Evolutionary conservation across 192 early-diverging fungal genomes (phyloP), one percentile per base, ranked within the genome.

Genomic region (Coemansia sp.): DNA sequence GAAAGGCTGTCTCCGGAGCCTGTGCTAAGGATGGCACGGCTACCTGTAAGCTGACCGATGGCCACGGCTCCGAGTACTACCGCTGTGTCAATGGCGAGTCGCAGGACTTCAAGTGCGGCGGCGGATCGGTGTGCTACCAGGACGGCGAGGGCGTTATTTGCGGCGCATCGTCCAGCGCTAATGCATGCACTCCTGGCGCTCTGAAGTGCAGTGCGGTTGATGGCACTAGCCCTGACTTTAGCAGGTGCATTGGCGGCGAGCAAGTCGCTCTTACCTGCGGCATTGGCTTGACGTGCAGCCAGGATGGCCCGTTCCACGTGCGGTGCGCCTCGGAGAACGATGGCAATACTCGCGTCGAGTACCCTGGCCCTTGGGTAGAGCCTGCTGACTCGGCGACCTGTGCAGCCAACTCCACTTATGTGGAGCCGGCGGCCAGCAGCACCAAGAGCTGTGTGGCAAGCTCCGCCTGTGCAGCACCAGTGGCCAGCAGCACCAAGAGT

Each of bases 231-330:
- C 31, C 68, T 12, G 68, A 62, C 15, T 64, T 70, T 51, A 64
- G 37, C 49, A 54, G 35, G 41, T 70, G 54, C 42, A 53, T 70
- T 40, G 54, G 39, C 20, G 62, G 70, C 38, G 62, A 71, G 70
- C 56, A 49, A 27, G 70, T 65, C 11, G 40, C 70, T 5, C 41
- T 43, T 29, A 54, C 24, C 17, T 71, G 70, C 19, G 70, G 70
- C 37, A 58, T 38, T 15, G 70, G 70, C 0, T 39, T 60, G 43
- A 29, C 62, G 3, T 71, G 63, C 57, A 42, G 59, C 22, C 70
- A 71, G 47, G 70, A 71, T 19, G 63, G 70, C 12, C 66, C 40
- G 27, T 69, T 74, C 67, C 73, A 74, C 22, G 67, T 69, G 15
- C 64, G 58, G 29, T 74, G 73, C 27, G 67, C 66, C 15, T 62